Evolutionary conservation across 2,329 filamentous ascomycete species (phyloP).

Genomic region (Venturia effusa): DNA sequence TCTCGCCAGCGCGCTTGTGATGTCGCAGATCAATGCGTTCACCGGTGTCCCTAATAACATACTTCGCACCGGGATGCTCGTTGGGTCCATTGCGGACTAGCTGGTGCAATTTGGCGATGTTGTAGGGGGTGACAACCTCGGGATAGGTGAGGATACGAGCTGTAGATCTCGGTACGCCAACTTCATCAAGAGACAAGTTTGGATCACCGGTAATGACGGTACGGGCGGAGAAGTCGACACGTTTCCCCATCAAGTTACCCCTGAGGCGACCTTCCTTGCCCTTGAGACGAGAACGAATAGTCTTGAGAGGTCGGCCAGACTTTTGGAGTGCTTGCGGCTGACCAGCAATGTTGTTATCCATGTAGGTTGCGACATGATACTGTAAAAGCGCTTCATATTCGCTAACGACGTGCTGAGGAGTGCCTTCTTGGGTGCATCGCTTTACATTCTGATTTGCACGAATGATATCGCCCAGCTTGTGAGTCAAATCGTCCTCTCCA

Average conservation of each 20-base stretch:
- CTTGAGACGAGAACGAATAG: conserved; percentile 93
- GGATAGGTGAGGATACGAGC: conserved; percentile 90
- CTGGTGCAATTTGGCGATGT: conserved; percentile 82
- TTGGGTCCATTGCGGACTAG: conserved; percentile 90
- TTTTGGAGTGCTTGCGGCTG: conserved; percentile 93
- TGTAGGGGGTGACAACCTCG: conserved; percentile 95
- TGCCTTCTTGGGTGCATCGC: conserved; percentile 82
- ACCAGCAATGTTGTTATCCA: conserved; percentile 99
- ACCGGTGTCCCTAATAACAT: conserved; percentile 87
- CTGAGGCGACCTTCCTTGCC: conserved; percentile 96
- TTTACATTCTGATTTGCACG: conserved; percentile 93
- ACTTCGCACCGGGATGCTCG: conserved; percentile 90
- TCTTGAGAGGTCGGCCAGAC: conserved; percentile 91
- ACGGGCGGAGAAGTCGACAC: conserved; percentile 98
- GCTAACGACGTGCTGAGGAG: conserved; percentile 77
- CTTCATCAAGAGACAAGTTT: conserved; percentile 91
- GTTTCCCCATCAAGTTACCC: conserved; percentile 99
- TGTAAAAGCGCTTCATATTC: conserved; percentile 91
- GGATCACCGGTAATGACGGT: conserved; percentile 99
- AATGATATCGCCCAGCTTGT: conserved; percentile 97
- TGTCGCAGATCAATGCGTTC: conserved; percentile 91
- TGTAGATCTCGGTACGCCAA: conserved; percentile 90
- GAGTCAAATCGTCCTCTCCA: conserved; percentile 97
- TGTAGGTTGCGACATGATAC: conserved; percentile 97
- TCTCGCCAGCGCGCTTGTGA: conserved; percentile 76